These are phyloP conservation scores for Ochetophila trinervis DNA, from an alignment of 306 rosid genomes.

Conservation along the genomic window DNA sequence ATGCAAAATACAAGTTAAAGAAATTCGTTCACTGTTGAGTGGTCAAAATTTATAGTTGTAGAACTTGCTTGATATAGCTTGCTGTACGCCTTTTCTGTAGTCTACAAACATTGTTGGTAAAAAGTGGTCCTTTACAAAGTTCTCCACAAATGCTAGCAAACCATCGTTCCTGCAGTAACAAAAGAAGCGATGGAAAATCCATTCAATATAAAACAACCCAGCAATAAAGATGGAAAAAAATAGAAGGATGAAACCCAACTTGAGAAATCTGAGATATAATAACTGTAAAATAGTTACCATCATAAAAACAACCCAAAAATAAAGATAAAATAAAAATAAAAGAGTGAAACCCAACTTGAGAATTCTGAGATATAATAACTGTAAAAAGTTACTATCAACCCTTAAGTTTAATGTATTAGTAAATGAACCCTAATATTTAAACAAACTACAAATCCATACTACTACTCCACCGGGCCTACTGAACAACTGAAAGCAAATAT, in stretches of 20 bases:
- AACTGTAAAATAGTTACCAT: no score
- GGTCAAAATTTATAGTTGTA: conserved; percentile 21
- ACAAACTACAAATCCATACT: no score
- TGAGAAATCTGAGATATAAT: no score
- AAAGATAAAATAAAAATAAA: background rate
- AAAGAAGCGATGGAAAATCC: conserved; percentile 27
- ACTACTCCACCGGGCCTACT: no score
- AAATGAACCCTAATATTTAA: no score
- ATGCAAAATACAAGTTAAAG: background rate
- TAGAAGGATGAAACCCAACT: background rate
- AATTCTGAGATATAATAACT: no score
- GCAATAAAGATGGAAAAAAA: background rate
- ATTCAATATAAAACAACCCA: conserved; percentile 8
- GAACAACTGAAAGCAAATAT: no score
- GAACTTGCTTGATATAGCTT: conserved; percentile 99
- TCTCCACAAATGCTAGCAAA: conserved; percentile 90
- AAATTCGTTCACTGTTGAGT: background rate
- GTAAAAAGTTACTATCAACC: no score
- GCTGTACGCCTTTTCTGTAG: conserved; percentile 97
- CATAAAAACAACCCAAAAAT: no score
- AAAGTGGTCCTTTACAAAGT: conserved; percentile 96
- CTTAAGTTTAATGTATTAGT: no score
- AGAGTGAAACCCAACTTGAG: no score
- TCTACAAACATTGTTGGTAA: conserved; percentile 98
- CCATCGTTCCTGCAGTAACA: conserved; percentile 88